Evolutionary conservation across 805 yeast species (phyloP), one percentile per base, ranked within the genome.

Genomic region (Kurtzmaniella cleridarum): DNA sequence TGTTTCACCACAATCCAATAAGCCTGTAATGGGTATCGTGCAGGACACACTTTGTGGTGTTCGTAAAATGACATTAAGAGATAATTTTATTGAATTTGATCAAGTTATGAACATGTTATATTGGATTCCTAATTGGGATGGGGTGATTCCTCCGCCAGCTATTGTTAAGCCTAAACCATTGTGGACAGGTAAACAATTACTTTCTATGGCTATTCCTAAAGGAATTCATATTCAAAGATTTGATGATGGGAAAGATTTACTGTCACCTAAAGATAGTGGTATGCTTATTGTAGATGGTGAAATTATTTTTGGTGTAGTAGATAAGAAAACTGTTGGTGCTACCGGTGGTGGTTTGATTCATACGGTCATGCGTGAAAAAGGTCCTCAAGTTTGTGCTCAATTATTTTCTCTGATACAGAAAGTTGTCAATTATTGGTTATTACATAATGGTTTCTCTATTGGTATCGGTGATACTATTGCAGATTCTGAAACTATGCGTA

Each of bases 391-490:
- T 3, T 88, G 97, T 72, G 93, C 97, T 8, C 83, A 79, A 52
- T 75, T 93, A 55, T 90, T 93, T 56, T 88, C 96, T 59, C 84
- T 86, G 50, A 78, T 91, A 44, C 99, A 93, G 64, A 91, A 89
- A 57, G 95, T 93, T 42, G 96, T 90, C 30, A 93, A 93, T 64
- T 93, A 76, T 62, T 93, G 98, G 99, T 73, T 93, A 44, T 73
- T 93, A 39, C 98, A 95, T 59, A 87, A 86, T 54, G 98, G 98
- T 44, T 93, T 93, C 68, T 91, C 98, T 10, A 95, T 95, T 53
- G 99, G 99, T 76, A 93, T 93, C 65, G 99, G 99, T 73, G 99
- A 93, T 66, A 93, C 98, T 3, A 95, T 93, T 69, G 98, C 98
- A 35, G 98, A 95, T 71, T 79, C 90, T n/a, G 81, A 78, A 24